Percentiles rank a stretch among this genome's conserved stretches.
phyloP scores from a whole-genome alignment of 2,329 filamentous ascomycete species.

The Colletotrichum tropicale region DNA sequence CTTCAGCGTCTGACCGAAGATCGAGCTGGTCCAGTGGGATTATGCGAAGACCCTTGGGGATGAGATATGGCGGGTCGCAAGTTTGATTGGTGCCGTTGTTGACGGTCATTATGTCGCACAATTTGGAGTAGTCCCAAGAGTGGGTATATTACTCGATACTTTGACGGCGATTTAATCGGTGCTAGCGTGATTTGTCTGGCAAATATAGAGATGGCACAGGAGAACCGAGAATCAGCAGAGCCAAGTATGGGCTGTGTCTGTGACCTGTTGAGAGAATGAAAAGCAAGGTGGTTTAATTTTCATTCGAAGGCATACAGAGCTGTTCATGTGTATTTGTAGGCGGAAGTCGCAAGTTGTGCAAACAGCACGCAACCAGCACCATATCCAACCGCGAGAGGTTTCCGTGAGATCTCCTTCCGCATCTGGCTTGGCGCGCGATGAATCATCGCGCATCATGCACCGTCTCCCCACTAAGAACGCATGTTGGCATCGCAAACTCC shows the following conservation, averaged over 20 bases:
- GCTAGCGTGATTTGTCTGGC: neutral
- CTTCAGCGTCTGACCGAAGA: conserved; percentile 33
- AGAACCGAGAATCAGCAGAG: neutral
- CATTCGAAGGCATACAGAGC: neutral
- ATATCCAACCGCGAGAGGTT: neutral
- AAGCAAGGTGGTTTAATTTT: neutral
- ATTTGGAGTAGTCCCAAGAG: neutral
- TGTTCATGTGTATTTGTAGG: neutral
- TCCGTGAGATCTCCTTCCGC: neutral
- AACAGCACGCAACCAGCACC: neutral
- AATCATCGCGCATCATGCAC: neutral
- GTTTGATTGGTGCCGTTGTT: neutral
- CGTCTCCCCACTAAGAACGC: neutral
- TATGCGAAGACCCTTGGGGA: neutral
- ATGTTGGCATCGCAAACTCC: neutral
- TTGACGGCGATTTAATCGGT: neutral
- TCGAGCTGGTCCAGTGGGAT: conserved; percentile 22
- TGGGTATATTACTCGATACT: neutral
- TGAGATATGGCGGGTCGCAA: neutral
- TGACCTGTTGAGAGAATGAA: neutral
- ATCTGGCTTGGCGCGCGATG: neutral
- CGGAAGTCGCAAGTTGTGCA: neutral
- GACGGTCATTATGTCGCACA: neutral
- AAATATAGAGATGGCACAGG: neutral
- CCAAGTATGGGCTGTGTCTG: neutral